phyloP scores from a whole-genome alignment of 257 asterid genomes.

The Cynanchum wilfordii region DNA sequence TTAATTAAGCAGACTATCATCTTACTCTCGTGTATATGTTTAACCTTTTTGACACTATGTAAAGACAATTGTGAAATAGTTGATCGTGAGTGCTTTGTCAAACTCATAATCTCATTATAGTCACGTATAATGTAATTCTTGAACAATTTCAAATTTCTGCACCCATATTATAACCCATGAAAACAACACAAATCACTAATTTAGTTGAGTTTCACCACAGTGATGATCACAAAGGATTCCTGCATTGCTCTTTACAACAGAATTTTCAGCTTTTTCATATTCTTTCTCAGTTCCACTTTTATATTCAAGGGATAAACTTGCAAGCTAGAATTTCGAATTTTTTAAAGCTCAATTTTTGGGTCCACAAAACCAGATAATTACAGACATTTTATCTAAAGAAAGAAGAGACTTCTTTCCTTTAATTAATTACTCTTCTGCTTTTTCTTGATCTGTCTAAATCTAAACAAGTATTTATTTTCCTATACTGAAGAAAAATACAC shows the following conservation, averaged over 20 bases:
- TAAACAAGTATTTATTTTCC: not conserved
- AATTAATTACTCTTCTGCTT: not conserved
- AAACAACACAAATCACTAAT: too few species aligned
- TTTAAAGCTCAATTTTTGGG: not conserved
- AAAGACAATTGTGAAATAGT: too few species aligned
- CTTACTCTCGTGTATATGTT: too few species aligned
- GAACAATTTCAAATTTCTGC: not conserved
- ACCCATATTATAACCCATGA: not conserved
- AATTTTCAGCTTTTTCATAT: conserved; percentile 11
- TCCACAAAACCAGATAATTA: conserved; percentile 15
- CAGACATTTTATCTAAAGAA: not conserved
- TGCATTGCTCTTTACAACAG: conserved; percentile 12
- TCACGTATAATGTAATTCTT: too few species aligned
- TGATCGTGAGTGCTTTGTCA: too few species aligned
- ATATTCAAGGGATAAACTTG: not conserved
- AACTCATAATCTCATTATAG: too few species aligned
- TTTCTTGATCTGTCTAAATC: not conserved
- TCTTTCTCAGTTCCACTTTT: conserved; percentile 1
- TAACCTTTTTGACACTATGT: too few species aligned
- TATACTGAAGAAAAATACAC: not conserved
- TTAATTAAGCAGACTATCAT: too few species aligned
- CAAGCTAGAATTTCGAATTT: not conserved
- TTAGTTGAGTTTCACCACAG: not conserved
- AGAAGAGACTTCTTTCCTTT: not conserved
- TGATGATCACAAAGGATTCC: not conserved